Percentiles rank a stretch among this genome's conserved stretches.
These are phyloP conservation scores for Kwoniella europaea DNA, from an alignment of 768 basidiomycete species.

Conservation along the genomic window DNA sequence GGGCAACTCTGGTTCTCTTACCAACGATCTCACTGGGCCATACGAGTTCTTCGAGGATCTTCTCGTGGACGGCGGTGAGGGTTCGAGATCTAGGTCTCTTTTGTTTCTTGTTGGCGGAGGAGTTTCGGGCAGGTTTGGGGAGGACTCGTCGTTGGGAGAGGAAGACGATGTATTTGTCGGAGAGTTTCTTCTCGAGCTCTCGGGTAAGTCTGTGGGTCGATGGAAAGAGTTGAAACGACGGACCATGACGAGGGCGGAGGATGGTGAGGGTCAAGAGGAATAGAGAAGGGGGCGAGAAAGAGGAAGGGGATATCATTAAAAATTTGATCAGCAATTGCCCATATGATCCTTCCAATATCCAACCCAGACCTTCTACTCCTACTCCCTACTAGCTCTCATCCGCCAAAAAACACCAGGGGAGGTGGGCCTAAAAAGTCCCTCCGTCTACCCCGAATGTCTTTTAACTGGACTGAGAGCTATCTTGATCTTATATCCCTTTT, in stretches of 20 bases:
- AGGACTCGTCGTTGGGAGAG: conserved; percentile 98
- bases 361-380: conserved; percentile 3
- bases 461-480: conserved; percentile 6
- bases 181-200: conserved; percentile 99
- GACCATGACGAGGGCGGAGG: not conserved
- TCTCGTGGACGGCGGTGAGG: conserved; percentile 95
- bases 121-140: conserved; percentile 92
- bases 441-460: conserved; percentile 48
- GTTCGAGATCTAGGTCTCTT: conserved; percentile 97
- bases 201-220: conserved; percentile 77
- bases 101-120: conserved; percentile 76
- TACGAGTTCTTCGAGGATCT: conserved; percentile 97
- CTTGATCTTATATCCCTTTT: not conserved
- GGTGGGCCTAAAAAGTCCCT: conserved; percentile 58
- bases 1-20: conserved; percentile 91
- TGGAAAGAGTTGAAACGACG: not conserved
- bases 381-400: conserved; percentile 19
- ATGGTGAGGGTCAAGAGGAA: not conserved
- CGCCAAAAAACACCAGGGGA: conserved; percentile 44
- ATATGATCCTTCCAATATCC: conserved; percentile 5
- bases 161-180: conserved; percentile 98
- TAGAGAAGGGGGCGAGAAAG: not conserved
- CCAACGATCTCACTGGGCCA: conserved; percentile 99
- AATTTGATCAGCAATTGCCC: conserved; percentile 24
- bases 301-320: not conserved